A percentile compares a stretch with the other conserved stretches of the same genome.
Evolutionary conservation across 768 basidiomycete genomes (phyloP).

Genomic region (Clathrus columnatus): DNA sequence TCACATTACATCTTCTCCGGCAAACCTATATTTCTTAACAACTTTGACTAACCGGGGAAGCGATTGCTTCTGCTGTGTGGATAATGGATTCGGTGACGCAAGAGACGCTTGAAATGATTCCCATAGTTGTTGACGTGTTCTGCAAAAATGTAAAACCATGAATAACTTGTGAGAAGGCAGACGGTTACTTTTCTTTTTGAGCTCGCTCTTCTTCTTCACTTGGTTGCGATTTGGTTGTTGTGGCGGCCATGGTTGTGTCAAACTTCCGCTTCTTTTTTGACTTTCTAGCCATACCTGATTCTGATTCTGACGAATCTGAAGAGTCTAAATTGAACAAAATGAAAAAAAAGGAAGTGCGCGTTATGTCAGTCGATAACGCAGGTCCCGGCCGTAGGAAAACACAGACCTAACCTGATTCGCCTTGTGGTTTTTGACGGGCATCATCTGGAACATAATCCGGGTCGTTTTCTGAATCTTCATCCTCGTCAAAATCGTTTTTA

Average conservation of each 20-base stretch:
- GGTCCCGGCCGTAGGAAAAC: too few relatives aligned
- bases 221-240: conserved; percentile 38
- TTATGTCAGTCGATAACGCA: background rate
- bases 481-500: background rate
- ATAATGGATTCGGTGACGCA: conserved; percentile 20
- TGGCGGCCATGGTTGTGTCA: conserved; percentile 19
- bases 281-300: conserved; percentile 24
- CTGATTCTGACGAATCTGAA: conserved; percentile 26
- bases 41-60: conserved; percentile 49
- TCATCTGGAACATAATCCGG: conserved; percentile 58
- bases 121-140: conserved; percentile 60
- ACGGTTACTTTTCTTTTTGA: conserved; percentile 37
- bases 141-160: conserved; percentile 19
- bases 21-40: conserved; percentile 62
- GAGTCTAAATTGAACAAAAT: background rate
- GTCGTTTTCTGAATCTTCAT: conserved; percentile 40
- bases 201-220: conserved; percentile 27
- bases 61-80: conserved; percentile 13
- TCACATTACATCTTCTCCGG: conserved; percentile 68
- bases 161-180: background rate
- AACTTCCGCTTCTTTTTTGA: conserved; percentile 25
- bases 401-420: conserved; percentile 19
- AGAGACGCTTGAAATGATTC: conserved; percentile 57
- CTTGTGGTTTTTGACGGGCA: conserved; percentile 19
- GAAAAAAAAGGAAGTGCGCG: conserved; percentile 1